A percentile compares a stretch with the other conserved stretches of the same genome.
These are phyloP conservation scores for Clausena lansium DNA, from an alignment of 345 rosid genomes.

Conservation along the genomic window DNA sequence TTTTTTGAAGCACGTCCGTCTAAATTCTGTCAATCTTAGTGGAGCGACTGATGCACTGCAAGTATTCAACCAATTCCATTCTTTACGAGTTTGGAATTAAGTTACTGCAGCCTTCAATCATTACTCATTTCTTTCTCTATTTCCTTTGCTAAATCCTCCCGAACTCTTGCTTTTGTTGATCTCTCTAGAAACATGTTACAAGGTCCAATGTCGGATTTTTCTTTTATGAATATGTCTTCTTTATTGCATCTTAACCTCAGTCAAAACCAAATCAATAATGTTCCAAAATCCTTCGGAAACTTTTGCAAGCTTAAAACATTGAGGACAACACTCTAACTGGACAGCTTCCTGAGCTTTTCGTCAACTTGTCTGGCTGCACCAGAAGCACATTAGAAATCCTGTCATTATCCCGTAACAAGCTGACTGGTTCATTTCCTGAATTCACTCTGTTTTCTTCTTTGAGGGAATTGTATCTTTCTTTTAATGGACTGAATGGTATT, in stretches of 20 bases:
- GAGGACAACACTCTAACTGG: constrained; percentile 5
- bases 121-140: neutral
- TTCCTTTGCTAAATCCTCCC: neutral
- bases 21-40: constrained; percentile 3
- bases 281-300: constrained; percentile 14
- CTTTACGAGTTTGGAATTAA: neutral
- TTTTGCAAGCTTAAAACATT: constrained; percentile 18
- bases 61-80: constrained; percentile 7
- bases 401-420: neutral
- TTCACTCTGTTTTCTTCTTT: neutral
- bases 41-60: constrained; percentile 9
- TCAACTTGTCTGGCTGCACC: constrained; percentile 4
- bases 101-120: neutral
- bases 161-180: neutral
- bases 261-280: neutral
- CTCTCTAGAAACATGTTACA: no score
- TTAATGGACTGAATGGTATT: constrained; percentile 13
- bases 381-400: constrained; percentile 14
- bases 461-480: constrained; percentile 3
- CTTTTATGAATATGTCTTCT: neutral
- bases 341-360: neutral
- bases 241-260: neutral
- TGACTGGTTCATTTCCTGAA: constrained; percentile 17
- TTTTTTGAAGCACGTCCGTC: neutral
- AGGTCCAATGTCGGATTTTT: neutral